Base-by-base conservation (phyloP, 1,284 basidiomycete species). In the Marasmius oreades region DNA sequence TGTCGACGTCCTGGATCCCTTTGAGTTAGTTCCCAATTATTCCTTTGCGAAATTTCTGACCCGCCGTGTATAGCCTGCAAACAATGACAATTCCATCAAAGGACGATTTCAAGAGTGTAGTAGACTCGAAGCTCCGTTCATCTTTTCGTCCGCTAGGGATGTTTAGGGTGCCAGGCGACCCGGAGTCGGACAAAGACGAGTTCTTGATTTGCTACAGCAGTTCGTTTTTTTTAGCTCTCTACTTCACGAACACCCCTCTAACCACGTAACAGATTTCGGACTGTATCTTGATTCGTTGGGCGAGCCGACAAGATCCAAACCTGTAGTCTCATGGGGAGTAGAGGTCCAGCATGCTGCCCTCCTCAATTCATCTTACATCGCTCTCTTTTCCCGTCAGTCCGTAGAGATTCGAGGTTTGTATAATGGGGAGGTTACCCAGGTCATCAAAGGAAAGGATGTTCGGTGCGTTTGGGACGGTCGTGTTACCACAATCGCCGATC, bases 1-100 rank as follows among this genome's bases (percentile, higher is more conserved):
- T n/a, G 96, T 98, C 65, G 93, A 96, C 73, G 96, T 98, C 65
- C 96, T 98, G 92, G 92, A 97, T 69, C 77, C 98, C 28, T 83
- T 84, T 2, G 87, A 93, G 93, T 93, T 69, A 46, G 90, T 78
- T 6, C 7, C 47, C 11, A 10, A 8, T 20, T 12, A 23, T 22
- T 39, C 6, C 16, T 11, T 6, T 24, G 22, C 39, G 3, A n/a
- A n/a, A n/a, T n/a, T 16, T 46, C 23, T 56, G n/a, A n/a, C 24
- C 12, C 58, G 52, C 39, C 60, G 14, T 42, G 3, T 53, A 18
- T 61, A 93, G 90, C 64, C 85, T 93, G 70, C 89, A 92, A 72
- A 93, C 92, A 64, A 92, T 93, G 1, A 91, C 91, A 1, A 94
- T 97, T 55, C 88, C 92, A 6, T 81, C 83, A 56, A 79, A 83